Evolutionary conservation across 2,329 filamentous ascomycete genomes (phyloP), one percentile per base, ranked within the genome.

Genomic region (Neoarthrinium moseri): DNA sequence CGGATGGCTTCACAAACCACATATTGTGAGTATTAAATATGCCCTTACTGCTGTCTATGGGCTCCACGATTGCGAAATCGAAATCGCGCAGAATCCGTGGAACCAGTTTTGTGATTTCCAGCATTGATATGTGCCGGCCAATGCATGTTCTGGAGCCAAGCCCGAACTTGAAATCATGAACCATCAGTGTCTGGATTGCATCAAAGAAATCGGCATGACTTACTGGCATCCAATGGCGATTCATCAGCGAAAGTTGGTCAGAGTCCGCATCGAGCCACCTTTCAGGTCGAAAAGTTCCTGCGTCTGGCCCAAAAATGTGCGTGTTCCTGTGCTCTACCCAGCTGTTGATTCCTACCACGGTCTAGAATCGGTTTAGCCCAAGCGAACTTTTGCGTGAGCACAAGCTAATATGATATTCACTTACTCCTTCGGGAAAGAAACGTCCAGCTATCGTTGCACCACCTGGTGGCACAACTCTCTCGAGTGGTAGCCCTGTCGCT

Each of bases 21-120:
- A 17, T 17, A 13, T 41, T 41, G 4, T 10, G 17, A 10, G 38
- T 41, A 7, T 5, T 30, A 23, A 23, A 41, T 11, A 15, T 11
- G 15, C 10, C 17, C 7, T 7, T 15, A 15, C 15, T 21, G 15
- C 30, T 41, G 10, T 23, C 36, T 5, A 24, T 11, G 17, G 18
- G 13, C 4, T 13, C 24, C 2, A n/a, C 43, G 20, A 66, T 52
- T 30, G 60, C 52, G 33, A 69, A 62, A 11, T 66, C 58, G 40
- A 68, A 69, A 6, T 61, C 56, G 5, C 55, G 55, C 7, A 69
- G 40, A 2, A 69, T 47, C 18, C 63, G 53, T 1, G 71, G 70
- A 3, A 74, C 59, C n/a, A 73, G 44, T 51, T 72, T 74, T 5
- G 56, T 58, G 43, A 75, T 67, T 52, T 75, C 72, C 41, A 75